Base-by-base conservation (phyloP, 768 basidiomycete species). In the Gloeostereum incarnatum region DNA sequence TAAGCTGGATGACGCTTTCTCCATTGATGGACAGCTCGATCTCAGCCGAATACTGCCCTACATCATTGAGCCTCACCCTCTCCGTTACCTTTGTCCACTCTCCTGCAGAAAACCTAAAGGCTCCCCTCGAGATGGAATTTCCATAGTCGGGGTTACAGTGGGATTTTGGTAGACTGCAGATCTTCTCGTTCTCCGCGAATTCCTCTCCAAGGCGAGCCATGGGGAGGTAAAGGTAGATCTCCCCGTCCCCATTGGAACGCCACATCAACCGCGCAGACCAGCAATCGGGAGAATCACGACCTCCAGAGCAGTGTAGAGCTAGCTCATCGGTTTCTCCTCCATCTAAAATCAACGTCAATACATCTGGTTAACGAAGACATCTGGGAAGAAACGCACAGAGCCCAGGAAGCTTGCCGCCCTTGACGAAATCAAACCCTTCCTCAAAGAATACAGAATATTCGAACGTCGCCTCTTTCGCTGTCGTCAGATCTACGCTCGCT, bases 61-160 rank as follows among this genome's bases (percentile, higher is more conserved):
- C 68, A 42, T 81, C 77, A 56, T 92, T 92, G 49, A 90, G 71
- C 55, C 68, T 68, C 36, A 89, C 71, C 45, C 85, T 75, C 59
- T 86, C 69, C 19, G 67, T 61, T 45, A 89, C 66, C 13, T 72
- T 73, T 14, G 71, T 79, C 77, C 86, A 84, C 40, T 54, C 53
- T 31, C 83, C 84, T 3, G 74, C 60, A 27, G 66, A 53, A 58
- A 82, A 88, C 5, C 46, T 53, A 71, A 78, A 87, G 1, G 76
- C 44, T 5, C 83, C 83, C 39, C 83, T 75, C 6, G 78, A 81
- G 50, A 88, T 65, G 33, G 75, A 77, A 6, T 75, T 71, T 24
- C 79, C 79, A 47, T 78, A 86, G 18, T 61, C 65, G 35, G 73
- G 63, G 58, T 83, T 79, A 62, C 73, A 73, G 11, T 66, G 62